phyloP scores from a whole-genome alignment of 2,329 filamentous ascomycete genomes.

The Parascedosporium putredinis region DNA sequence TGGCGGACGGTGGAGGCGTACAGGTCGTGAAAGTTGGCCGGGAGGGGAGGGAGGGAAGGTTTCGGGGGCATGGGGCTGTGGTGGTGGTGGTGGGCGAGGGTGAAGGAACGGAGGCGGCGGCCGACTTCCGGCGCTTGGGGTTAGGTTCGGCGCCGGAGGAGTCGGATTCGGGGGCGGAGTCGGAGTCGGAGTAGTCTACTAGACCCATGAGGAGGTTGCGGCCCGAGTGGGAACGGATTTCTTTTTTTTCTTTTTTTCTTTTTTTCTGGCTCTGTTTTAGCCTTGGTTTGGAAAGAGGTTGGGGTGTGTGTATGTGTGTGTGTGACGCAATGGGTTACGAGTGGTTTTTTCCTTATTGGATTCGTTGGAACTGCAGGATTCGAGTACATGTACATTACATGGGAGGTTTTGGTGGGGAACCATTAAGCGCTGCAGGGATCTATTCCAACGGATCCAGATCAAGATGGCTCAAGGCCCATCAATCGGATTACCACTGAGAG shows the following conservation, averaged over 20 bases:
- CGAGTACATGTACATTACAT: background rate
- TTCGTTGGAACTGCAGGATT: no score
- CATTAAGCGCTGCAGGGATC: background rate
- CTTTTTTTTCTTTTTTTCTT: background rate
- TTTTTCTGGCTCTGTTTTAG: no score
- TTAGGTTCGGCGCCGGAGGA: constrained; percentile 3
- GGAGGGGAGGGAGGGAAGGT: constrained; percentile 52
- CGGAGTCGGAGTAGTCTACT: constrained; percentile 2
- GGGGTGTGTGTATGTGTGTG: no score
- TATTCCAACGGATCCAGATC: no score
- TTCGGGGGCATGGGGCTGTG: background rate
- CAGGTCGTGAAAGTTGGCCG: constrained; percentile 72
- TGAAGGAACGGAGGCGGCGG: background rate
- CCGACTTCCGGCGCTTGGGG: constrained; percentile 7
- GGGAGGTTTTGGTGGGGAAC: background rate
- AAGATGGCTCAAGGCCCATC: no score
- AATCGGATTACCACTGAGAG: no score
- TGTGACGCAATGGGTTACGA: background rate
- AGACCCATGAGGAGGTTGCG: constrained; percentile 1
- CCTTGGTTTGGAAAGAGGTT: no score
- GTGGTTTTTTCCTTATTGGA: no score
- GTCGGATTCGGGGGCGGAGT: background rate
- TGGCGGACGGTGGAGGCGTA: constrained; percentile 75
- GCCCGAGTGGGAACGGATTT: constrained; percentile 1
- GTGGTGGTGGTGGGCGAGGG: background rate